Evolutionary conservation across 2,329 filamentous ascomycete species (phyloP).

Genomic region (Arthrobotrys entomopaga): DNA sequence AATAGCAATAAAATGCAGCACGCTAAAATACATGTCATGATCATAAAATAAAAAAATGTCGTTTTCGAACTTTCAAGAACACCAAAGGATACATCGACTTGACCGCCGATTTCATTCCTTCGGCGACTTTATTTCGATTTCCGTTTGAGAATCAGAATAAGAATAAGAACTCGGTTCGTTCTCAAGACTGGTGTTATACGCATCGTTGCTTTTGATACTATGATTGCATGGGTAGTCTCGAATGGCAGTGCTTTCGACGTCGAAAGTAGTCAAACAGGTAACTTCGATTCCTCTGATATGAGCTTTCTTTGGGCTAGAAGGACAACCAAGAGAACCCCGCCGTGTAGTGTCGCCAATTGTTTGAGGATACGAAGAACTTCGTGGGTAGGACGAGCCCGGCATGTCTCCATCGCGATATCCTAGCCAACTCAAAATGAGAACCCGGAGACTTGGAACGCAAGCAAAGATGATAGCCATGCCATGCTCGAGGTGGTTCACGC

Average conservation of each 20-base stretch:
- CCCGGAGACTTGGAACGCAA: conserved; percentile 44
- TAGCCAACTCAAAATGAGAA: conserved; percentile 46
- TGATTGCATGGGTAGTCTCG: conserved; percentile 40
- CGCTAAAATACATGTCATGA: conserved; percentile 51
- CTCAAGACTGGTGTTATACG: conserved; percentile 15
- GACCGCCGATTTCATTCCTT: conserved; percentile 10
- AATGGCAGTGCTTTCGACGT: conserved; percentile 48
- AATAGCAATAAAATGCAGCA: conserved; percentile 10
- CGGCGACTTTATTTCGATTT: conserved; percentile 39
- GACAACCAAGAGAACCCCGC: conserved; percentile 35
- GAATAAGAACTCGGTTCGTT: conserved; percentile 51
- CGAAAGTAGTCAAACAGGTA: conserved; percentile 45
- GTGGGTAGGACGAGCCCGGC: conserved; percentile 22
- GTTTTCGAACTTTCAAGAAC: not conserved
- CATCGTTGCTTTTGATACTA: not conserved
- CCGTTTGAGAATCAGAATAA: conserved; percentile 47
- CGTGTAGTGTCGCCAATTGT: conserved; percentile 18
- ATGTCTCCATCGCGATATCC: conserved; percentile 44
- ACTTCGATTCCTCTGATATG: conserved; percentile 37
- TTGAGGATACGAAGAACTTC: conserved; percentile 34
- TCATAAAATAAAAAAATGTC: conserved; percentile 20
- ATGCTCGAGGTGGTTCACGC: conserved; percentile 51
- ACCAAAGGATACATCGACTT: conserved; percentile 16
- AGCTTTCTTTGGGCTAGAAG: conserved; percentile 38
- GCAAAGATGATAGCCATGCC: conserved; percentile 54